Conservation (phyloP, 352 stramenopile genomes). For the Phytophthora meadii region DNA sequence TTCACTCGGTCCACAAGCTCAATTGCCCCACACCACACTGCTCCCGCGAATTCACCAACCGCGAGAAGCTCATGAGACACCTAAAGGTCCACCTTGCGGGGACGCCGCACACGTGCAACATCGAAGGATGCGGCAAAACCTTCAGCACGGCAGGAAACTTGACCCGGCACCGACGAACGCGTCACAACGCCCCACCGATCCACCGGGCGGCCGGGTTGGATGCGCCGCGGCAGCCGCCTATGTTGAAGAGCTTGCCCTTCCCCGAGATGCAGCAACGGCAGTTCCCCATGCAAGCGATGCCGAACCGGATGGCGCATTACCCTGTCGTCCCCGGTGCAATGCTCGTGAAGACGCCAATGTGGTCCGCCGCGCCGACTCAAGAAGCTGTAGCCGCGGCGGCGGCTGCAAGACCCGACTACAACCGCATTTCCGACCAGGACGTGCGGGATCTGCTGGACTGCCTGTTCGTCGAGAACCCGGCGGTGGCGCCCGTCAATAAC, state of each 20-base stretch:
- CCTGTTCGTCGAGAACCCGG: slow-evolving; percentile 43
- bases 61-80: slow-evolving; percentile 59
- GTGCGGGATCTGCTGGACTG: slow-evolving; percentile 50
- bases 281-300: slow-evolving; percentile 21
- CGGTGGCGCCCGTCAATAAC: slow-evolving; percentile 23
- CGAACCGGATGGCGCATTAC: slow-evolving; percentile 24
- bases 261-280: slow-evolving; percentile 25
- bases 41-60: slow-evolving; percentile 55
- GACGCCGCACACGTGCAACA: slow-evolving; percentile 60
- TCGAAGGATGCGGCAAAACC: slow-evolving; percentile 53
- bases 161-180: slow-evolving; percentile 60
- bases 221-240: slow-evolving; percentile 14
- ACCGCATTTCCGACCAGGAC: slow-evolving; percentile 47
- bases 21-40: slow-evolving; percentile 52
- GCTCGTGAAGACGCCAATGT: slow-evolving; percentile 33
- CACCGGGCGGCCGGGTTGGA: slow-evolving; percentile 12
- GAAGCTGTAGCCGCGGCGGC: slow-evolving; percentile 7
- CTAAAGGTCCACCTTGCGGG: slow-evolving; percentile 58
- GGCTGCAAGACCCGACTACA: slow-evolving; percentile 22
- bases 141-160: slow-evolving; percentile 71
- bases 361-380: slow-evolving; percentile 19
- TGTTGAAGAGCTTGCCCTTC: slow-evolving; percentile 31
- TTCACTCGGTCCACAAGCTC: slow-evolving; percentile 63
- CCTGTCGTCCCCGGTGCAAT: slow-evolving; percentile 32
- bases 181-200: slow-evolving; percentile 38